Evolutionary conservation across 768 basidiomycete species (phyloP).

Genomic region (Tricholoma terreum): DNA sequence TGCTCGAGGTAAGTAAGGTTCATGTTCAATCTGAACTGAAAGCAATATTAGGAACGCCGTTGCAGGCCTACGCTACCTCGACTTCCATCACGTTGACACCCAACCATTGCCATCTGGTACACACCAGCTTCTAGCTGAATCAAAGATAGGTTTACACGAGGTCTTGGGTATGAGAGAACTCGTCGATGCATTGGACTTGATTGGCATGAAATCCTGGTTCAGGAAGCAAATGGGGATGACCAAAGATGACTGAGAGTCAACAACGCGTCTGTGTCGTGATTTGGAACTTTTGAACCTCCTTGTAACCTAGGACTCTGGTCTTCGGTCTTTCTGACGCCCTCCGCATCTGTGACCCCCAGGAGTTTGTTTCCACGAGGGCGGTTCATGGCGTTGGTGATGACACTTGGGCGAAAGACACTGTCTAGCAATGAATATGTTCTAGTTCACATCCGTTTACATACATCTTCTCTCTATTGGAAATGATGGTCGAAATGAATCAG

Average conservation of each 20-base stretch:
- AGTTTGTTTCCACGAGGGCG: no score
- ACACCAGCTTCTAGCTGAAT: slow-evolving; percentile 20
- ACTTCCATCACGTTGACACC: slow-evolving; percentile 41
- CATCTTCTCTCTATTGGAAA: no score
- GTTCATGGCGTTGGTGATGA: no score
- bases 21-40: background rate
- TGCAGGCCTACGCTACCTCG: slow-evolving; percentile 40
- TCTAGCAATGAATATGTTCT: no score
- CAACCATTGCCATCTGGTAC: slow-evolving; percentile 18
- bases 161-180: slow-evolving; percentile 34
- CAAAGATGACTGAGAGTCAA: slow-evolving; percentile 14
- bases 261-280: background rate
- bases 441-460: no score
- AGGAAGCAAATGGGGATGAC: slow-evolving; percentile 35
- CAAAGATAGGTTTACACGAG: slow-evolving; percentile 33
- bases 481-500: no score
- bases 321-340: no score
- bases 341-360: no score
- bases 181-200: slow-evolving; percentile 26
- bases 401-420: no score
- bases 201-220: slow-evolving; percentile 38
- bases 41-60: background rate
- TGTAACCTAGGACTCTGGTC: no score
- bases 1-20: slow-evolving; percentile 31
- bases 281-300: no score